Evolutionary conservation across 2,329 filamentous ascomycete genomes (phyloP), one percentile per base, ranked within the genome.

Genomic region (Cladorrhinum sp.): DNA sequence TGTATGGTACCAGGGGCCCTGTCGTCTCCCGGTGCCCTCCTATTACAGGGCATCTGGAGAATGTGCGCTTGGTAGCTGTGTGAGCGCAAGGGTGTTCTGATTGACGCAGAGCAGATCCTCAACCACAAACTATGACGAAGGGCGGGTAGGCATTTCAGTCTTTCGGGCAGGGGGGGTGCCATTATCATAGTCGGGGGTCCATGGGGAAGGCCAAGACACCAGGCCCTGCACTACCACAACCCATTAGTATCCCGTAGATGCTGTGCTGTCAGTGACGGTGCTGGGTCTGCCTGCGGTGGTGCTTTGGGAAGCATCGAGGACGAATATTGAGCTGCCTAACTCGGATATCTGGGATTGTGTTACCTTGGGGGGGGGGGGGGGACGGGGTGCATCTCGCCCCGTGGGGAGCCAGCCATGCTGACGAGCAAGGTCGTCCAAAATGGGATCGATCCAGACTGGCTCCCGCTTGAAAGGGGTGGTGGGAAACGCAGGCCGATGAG

Each of bases 91-190:
- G 58, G 58, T 57, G 60, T 50, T 38, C 50, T 36, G 62, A 60
- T 59, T 52, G 57, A 62, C 54, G 60, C 62, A 65, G 60, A 56
- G 62, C 57, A 63, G 62, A 65, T 64, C 62, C 62, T 59, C 62
- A 58, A 41, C 45, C 57, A 60, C 54, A 29, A 50, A 51, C 50
- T 59, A 57, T 58, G 63, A 62, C 36, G 55, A 62, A 52, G 55
- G 29, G 27, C 20, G 38, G 36, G 58, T 53, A 51, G 53, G 48
- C 63, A 52, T 62, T 65, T 64, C 60, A 65, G 50, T 20, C 29
- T 45, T 24, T 48, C 7, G 49, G 49, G 22, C 49, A 48, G 45
- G 60, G 55, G 62, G 64, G 51, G 65, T 68, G 66, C 25, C 48
- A 29, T 55, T 68, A 67, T 57, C 25, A 41, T 38, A 49, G 9